Evolutionary conservation across 2,329 filamentous ascomycete genomes (phyloP).

Genomic region (Davidsoniella australis): DNA sequence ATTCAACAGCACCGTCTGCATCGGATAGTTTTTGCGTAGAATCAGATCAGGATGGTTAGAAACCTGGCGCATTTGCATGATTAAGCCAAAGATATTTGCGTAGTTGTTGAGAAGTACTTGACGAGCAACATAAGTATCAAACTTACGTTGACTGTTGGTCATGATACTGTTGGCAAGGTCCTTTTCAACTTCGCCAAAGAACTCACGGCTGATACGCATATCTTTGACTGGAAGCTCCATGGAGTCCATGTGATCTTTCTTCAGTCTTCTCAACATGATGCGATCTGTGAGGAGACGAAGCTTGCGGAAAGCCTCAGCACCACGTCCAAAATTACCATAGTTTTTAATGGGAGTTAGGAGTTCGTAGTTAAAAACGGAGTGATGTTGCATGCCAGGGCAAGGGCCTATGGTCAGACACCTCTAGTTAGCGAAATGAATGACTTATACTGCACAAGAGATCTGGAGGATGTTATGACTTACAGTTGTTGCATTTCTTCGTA

Average conservation of each 20-base stretch:
- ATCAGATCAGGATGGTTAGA: slow-evolving; percentile 92
- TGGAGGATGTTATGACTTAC: slow-evolving; percentile 31
- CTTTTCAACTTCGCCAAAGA: slow-evolving; percentile 90
- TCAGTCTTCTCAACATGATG: slow-evolving; percentile 90
- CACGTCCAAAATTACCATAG: slow-evolving; percentile 42
- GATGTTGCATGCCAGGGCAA: slow-evolving; percentile 27
- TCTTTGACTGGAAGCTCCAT: slow-evolving; percentile 97
- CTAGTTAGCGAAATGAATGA: not conserved
- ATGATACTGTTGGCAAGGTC: slow-evolving; percentile 95
- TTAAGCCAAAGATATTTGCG: slow-evolving; percentile 95
- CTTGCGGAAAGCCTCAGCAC: slow-evolving; percentile 58
- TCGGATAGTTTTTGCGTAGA: slow-evolving; percentile 58
- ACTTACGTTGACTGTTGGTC: slow-evolving; percentile 73
- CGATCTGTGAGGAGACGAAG: slow-evolving; percentile 76
- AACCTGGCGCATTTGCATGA: slow-evolving; percentile 98
- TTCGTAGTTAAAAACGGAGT: slow-evolving; percentile 75
- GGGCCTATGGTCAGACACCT: slow-evolving; percentile 8
- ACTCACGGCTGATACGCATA: slow-evolving; percentile 79
- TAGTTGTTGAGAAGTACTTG: slow-evolving; percentile 95
- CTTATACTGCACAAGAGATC: not conserved
- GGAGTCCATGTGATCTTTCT: slow-evolving; percentile 79
- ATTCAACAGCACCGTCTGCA: slow-evolving; percentile 79
- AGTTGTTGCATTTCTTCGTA: slow-evolving; percentile 48
- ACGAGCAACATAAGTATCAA: slow-evolving; percentile 87
- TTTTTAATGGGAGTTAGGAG: slow-evolving; percentile 67